Evolutionary conservation across 169 alveolate genomes (phyloP).

Genomic region (Plasmodium gonderi): DNA sequence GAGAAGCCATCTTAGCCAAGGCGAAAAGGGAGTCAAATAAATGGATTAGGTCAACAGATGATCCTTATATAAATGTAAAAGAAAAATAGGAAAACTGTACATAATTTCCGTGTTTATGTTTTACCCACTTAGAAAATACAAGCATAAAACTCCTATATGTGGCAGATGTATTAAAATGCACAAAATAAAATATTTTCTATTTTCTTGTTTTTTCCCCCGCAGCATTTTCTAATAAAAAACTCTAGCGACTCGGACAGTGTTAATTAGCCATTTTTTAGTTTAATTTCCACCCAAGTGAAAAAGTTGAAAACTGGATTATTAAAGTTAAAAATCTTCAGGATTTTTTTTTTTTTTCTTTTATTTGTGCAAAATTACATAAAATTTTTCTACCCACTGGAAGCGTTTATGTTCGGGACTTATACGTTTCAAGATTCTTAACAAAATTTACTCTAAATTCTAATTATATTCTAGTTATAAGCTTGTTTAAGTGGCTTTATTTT

Average conservation of each 20-base stretch:
- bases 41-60: slow-evolving; percentile 71
- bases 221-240: slow-evolving; percentile 54
- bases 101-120: background rate
- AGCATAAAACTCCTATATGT: background rate
- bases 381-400: background rate
- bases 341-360: background rate
- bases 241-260: slow-evolving; percentile 55
- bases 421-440: background rate
- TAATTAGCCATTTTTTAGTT: background rate
- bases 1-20: slow-evolving; percentile 43
- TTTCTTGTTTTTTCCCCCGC: slow-evolving; percentile 10
- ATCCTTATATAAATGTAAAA: slow-evolving; percentile 71
- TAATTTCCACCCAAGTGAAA: background rate
- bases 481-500: background rate
- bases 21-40: slow-evolving; percentile 31
- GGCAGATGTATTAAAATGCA: background rate
- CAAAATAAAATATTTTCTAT: background rate
- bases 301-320: too few species aligned
- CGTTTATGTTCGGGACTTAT: background rate
- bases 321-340: background rate
- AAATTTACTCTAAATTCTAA: background rate
- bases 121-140: background rate
- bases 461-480: background rate
- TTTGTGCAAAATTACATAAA: background rate
- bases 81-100: background rate